Evolutionary conservation across 108 stramenopile genomes (phyloP).

Genomic region (Pseudonitzschia delicatissima): DNA sequence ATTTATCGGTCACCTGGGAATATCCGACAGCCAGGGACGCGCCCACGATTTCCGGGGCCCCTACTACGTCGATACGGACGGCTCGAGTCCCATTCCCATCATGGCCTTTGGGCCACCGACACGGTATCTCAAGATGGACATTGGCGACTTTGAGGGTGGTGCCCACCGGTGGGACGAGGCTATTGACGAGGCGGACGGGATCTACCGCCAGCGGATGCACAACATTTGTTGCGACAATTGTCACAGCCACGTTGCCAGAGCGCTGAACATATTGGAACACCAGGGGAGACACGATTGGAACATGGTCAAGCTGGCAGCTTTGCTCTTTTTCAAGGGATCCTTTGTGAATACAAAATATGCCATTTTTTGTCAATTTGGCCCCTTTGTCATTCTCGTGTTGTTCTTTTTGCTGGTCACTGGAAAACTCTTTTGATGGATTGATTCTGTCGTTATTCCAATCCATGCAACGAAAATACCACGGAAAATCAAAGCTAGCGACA

Average conservation of each 20-base stretch:
- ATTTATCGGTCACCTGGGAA: constrained; percentile 96
- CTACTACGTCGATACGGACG: constrained; percentile 83
- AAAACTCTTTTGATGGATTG: neutral
- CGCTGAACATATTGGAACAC: constrained; percentile 73
- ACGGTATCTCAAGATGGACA: constrained; percentile 47
- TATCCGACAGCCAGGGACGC: constrained; percentile 79
- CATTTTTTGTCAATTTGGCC: constrained; percentile 48
- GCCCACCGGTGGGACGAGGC: constrained; percentile 66
- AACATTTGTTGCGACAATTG: constrained; percentile 92
- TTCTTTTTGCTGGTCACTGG: constrained; percentile 27
- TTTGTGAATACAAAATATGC: constrained; percentile 45
- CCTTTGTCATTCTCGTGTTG: constrained; percentile 49
- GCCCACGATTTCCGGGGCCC: constrained; percentile 96
- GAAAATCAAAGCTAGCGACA: too few species aligned
- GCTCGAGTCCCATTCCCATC: constrained; percentile 12
- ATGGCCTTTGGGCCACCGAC: constrained; percentile 82
- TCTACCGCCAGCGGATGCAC: constrained; percentile 91
- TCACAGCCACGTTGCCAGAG: constrained; percentile 94
- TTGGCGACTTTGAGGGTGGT: neutral
- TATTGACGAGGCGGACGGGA: constrained; percentile 74
- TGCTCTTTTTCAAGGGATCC: constrained; percentile 84
- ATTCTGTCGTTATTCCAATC: too few species aligned
- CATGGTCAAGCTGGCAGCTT: constrained; percentile 92
- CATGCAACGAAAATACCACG: too few species aligned
- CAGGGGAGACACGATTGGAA: constrained; percentile 80